These are phyloP conservation scores for Taphrina flavorubra DNA, from an alignment of 1,139 yeast species.

Conservation along the genomic window DNA sequence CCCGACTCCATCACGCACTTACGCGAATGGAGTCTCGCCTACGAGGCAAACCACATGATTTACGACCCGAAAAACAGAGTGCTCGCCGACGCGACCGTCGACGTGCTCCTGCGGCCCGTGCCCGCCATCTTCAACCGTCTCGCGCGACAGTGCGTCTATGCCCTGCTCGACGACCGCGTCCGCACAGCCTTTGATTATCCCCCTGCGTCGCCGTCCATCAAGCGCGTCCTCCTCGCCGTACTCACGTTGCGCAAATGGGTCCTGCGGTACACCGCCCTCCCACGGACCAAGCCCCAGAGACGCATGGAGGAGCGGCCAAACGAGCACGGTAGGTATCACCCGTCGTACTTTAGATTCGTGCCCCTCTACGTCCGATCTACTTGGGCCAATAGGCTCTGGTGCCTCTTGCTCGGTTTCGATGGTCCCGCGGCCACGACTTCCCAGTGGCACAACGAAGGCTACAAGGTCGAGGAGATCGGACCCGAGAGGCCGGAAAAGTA, in stretches of 20 bases:
- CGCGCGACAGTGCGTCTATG: slow-evolving; percentile 12
- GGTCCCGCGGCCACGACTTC: neutral
- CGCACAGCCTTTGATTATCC: slow-evolving; percentile 14
- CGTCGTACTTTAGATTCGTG: slow-evolving; percentile 1
- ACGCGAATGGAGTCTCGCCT: slow-evolving; percentile 5
- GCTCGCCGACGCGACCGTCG: slow-evolving; percentile 18
- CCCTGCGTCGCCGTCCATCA: neutral
- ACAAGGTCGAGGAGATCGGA: slow-evolving; percentile 14
- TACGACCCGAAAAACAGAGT: neutral
- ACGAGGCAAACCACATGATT: slow-evolving; percentile 2
- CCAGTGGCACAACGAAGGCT: slow-evolving; percentile 10
- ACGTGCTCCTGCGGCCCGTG: slow-evolving; percentile 16
- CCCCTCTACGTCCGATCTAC: slow-evolving; percentile 13
- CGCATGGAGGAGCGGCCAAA: slow-evolving; percentile 1
- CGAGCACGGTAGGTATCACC: slow-evolving; percentile 6
- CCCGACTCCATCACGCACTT: slow-evolving; percentile 2
- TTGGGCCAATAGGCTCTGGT: slow-evolving; percentile 3
- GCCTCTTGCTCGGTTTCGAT: neutral
- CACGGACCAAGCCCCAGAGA: neutral
- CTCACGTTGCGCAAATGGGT: neutral
- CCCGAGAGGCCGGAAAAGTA: slow-evolving; percentile 5
- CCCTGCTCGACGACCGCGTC: slow-evolving; percentile 7
- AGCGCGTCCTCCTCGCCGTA: neutral
- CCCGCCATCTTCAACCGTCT: neutral
- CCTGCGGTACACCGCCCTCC: neutral